These are phyloP conservation scores for Penicillium psychrosexuale DNA, from an alignment of 2,329 filamentous ascomycete genomes.

Conservation along the genomic window DNA sequence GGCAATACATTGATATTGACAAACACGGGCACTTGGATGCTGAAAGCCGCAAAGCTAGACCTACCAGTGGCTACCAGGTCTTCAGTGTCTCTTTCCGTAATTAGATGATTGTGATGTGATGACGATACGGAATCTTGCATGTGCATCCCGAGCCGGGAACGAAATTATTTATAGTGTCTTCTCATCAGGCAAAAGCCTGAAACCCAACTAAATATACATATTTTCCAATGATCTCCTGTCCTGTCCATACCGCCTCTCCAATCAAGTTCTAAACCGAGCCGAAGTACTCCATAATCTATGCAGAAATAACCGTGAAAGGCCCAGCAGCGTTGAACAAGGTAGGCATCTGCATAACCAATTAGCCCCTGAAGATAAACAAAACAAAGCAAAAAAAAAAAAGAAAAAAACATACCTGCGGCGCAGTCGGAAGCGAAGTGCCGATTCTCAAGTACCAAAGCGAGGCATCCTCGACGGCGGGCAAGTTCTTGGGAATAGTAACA, in stretches of 20 bases:
- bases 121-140: not conserved
- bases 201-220: not conserved
- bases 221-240: not conserved
- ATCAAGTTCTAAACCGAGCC: not conserved
- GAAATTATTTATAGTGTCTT: not conserved
- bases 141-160: not conserved
- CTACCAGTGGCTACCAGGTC: slow-evolving; percentile 23
- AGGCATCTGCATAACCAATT: slow-evolving; percentile 24
- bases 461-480: slow-evolving; percentile 27
- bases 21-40: slow-evolving; percentile 9
- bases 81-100: slow-evolving; percentile 37
- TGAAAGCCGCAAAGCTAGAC: not conserved
- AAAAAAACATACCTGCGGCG: slow-evolving; percentile 27
- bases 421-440: slow-evolving; percentile 20
- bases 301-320: slow-evolving; percentile 23
- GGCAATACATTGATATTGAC: slow-evolving; percentile 21
- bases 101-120: not conserved
- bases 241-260: not conserved
- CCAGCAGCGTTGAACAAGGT: slow-evolving; percentile 28
- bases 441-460: slow-evolving; percentile 32
- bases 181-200: not conserved
- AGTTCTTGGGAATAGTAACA: slow-evolving; percentile 24
- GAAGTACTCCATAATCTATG: slow-evolving; percentile 2
- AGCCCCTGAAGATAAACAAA: not conserved
- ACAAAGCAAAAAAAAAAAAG: not conserved